Percentiles rank a stretch among this genome's conserved stretches.
These are phyloP conservation scores for Fusarium sp. DNA, from an alignment of 2,329 filamentous ascomycete genomes.

Conservation along the genomic window DNA sequence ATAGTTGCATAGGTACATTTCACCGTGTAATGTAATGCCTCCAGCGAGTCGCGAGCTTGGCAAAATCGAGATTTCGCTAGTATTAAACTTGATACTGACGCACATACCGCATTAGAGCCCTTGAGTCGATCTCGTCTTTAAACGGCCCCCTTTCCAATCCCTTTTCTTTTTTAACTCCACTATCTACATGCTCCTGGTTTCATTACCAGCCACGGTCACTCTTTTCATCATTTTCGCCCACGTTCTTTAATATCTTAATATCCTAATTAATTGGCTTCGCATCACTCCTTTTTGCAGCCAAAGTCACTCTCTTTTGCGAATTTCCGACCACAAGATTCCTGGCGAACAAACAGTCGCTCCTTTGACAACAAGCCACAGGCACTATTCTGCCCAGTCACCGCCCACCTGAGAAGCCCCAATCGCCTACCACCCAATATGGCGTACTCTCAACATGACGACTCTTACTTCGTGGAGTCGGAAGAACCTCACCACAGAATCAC, in stretches of 20 bases:
- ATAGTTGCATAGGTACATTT: constrained; percentile 2
- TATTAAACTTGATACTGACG: constrained; percentile 44
- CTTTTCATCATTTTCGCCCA: constrained; percentile 61
- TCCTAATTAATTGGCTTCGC: constrained; percentile 54
- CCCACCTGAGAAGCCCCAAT: constrained; percentile 10
- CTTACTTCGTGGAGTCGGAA: constrained; percentile 65
- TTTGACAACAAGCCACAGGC: constrained; percentile 47
- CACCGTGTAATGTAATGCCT: neutral
- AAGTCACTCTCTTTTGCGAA: constrained; percentile 49
- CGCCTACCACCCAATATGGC: constrained; percentile 54
- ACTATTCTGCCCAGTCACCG: constrained; percentile 26
- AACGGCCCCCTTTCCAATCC: constrained; percentile 56
- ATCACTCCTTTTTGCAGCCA: constrained; percentile 41
- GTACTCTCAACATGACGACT: constrained; percentile 53
- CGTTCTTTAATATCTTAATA: constrained; percentile 69
- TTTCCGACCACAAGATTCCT: constrained; percentile 58
- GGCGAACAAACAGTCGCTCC: constrained; percentile 60
- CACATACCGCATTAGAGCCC: constrained; percentile 49
- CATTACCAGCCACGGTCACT: constrained; percentile 63
- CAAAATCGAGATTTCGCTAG: constrained; percentile 36
- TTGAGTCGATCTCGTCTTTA: constrained; percentile 57
- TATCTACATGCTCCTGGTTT: constrained; percentile 55
- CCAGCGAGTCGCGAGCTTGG: constrained; percentile 16
- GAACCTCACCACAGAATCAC: constrained; percentile 67
- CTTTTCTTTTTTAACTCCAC: constrained; percentile 49